Evolutionary conservation across 129 eudicot species (phyloP).

Genomic region (Tanacetum coccineum): DNA sequence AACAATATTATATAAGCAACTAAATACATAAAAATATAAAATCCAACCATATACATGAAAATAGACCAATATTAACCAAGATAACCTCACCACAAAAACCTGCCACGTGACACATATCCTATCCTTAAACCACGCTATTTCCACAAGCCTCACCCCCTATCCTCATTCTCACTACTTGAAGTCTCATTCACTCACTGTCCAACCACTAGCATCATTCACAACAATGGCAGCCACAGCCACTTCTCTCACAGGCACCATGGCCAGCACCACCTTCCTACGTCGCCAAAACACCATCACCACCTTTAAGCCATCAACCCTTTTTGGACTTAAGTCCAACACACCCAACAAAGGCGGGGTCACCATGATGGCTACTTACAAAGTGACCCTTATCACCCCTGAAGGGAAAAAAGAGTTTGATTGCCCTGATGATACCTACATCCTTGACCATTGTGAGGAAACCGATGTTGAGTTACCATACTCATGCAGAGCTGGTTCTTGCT

Average conservation of each 20-base stretch:
- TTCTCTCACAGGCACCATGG: slow-evolving; percentile 44
- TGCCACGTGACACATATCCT: slow-evolving; percentile 53
- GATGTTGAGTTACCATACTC: slow-evolving; percentile 72
- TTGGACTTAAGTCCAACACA: slow-evolving; percentile 29
- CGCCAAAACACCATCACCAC: slow-evolving; percentile 30
- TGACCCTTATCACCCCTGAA: slow-evolving; percentile 61
- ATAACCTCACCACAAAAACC: slow-evolving; percentile 33
- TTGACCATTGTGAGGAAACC: slow-evolving; percentile 57
- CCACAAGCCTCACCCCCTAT: slow-evolving; percentile 44
- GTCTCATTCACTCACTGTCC: slow-evolving; percentile 13
- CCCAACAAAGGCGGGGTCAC: slow-evolving; percentile 26
- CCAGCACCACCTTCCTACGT: slow-evolving; percentile 47
- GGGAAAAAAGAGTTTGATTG: slow-evolving; percentile 44
- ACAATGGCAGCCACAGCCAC: slow-evolving; percentile 39
- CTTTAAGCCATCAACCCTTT: slow-evolving; percentile 23
- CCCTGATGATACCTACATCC: slow-evolving; percentile 50
- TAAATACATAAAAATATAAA: too few relatives aligned
- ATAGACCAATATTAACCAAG: slow-evolving; percentile 28
- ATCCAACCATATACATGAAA: too few relatives aligned
- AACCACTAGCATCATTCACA: background rate
- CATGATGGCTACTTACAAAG: slow-evolving; percentile 60
- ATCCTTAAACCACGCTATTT: slow-evolving; percentile 36
- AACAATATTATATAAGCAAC: too few relatives aligned
- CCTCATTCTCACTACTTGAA: slow-evolving; percentile 7
- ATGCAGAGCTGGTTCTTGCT: slow-evolving; percentile 86